Conservation (phyloP, 2,329 filamentous ascomycete genomes). For the Coniochaeta sp. region DNA sequence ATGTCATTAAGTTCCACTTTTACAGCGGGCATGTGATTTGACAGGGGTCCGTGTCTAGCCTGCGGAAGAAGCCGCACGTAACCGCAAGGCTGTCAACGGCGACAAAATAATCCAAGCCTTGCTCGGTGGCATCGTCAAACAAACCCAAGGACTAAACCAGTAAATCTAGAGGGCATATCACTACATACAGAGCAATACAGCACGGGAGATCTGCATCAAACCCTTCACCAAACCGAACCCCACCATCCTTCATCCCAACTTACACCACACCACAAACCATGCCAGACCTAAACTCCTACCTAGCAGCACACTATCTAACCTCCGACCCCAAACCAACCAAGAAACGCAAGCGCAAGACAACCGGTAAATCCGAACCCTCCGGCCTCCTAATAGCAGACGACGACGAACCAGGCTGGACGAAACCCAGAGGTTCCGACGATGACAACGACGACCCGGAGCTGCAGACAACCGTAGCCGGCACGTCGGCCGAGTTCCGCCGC, state of each 20-base stretch:
- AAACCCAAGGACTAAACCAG: too few relatives aligned
- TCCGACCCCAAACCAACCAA: constrained; percentile 53
- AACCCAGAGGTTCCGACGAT: constrained; percentile 34
- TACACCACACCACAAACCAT: constrained; percentile 23
- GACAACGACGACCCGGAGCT: constrained; percentile 44
- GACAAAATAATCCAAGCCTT: neutral
- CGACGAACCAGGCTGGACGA: constrained; percentile 48
- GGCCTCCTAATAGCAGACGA: constrained; percentile 61
- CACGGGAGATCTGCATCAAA: neutral
- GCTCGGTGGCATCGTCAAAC: neutral
- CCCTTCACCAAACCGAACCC: neutral
- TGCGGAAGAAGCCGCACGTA: neutral
- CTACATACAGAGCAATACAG: too few relatives aligned
- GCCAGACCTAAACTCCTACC: constrained; percentile 69
- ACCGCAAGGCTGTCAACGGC: neutral
- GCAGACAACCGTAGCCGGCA: constrained; percentile 40
- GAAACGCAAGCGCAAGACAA: constrained; percentile 57
- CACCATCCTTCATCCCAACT: neutral
- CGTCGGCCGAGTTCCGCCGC: constrained; percentile 60
- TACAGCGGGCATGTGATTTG: neutral
- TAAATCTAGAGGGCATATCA: too few relatives aligned
- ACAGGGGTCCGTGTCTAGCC: neutral
- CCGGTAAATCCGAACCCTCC: constrained; percentile 22
- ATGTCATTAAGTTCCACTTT: neutral
- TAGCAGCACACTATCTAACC: constrained; percentile 85